Percentiles rank a stretch among this genome's conserved stretches.
phyloP scores from a whole-genome alignment of 2,329 filamentous ascomycete species.

The Mycogone perniciosa region DNA sequence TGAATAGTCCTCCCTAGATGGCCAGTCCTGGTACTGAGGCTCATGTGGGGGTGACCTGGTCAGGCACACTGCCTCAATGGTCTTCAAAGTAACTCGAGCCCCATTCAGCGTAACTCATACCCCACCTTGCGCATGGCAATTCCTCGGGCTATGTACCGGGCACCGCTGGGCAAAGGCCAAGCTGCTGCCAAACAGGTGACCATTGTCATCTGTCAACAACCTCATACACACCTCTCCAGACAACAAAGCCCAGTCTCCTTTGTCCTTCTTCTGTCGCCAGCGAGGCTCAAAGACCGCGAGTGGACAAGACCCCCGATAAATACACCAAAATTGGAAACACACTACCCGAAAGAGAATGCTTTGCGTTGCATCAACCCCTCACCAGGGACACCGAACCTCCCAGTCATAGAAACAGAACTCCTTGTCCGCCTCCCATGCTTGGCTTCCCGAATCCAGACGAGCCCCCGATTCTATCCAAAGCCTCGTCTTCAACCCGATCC shows the following conservation, averaged over 20 bases:
- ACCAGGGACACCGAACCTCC: conserved; percentile 5
- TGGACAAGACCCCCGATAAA: background rate
- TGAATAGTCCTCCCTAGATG: too few species aligned
- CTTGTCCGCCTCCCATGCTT: conserved; percentile 7
- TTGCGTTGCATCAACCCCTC: conserved; percentile 11
- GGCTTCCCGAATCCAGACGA: conserved; percentile 6
- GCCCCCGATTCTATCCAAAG: background rate
- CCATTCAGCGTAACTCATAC: background rate
- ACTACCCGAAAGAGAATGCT: conserved; percentile 9
- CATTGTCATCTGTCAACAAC: conserved; percentile 2
- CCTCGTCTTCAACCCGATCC: background rate
- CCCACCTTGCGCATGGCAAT: conserved; percentile 3
- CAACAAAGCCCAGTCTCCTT: background rate
- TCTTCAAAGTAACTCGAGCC: too few species aligned
- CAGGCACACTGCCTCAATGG: rapidly evolving
- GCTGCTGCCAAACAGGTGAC: conserved; percentile 10
- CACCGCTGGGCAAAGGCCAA: conserved; percentile 4
- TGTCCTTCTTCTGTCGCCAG: background rate
- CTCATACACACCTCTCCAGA: background rate
- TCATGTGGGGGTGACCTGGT: background rate
- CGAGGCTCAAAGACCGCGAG: background rate
- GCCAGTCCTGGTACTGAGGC: background rate
- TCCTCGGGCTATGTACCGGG: background rate
- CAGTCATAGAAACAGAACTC: conserved; percentile 4
- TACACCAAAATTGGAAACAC: background rate